Percentiles rank a stretch among this genome's conserved stretches.
These are phyloP conservation scores for Dioscorea zingiberensis DNA, from an alignment of 106 monocot genomes.

Conservation along the genomic window DNA sequence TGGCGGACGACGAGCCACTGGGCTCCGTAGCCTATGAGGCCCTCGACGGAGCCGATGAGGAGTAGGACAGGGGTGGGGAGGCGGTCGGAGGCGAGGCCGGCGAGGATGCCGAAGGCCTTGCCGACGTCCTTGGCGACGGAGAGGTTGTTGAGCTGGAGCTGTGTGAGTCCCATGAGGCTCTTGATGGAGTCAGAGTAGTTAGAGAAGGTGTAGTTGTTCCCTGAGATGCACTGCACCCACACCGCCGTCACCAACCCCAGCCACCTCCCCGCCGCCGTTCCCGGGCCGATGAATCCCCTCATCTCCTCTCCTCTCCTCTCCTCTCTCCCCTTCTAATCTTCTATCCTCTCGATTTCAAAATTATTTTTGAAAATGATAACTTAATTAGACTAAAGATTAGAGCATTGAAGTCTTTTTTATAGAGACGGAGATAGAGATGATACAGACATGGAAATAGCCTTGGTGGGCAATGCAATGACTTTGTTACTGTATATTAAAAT, in stretches of 20 bases:
- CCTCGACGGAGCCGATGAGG: conserved; percentile 78
- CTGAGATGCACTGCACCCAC: conserved; percentile 91
- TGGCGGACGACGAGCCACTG: conserved; percentile 79
- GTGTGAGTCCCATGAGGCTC: conserved; percentile 68
- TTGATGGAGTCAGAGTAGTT: conserved; percentile 84
- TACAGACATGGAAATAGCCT: too few species aligned
- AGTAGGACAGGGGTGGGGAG: conserved; percentile 57
- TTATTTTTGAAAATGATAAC: too few species aligned
- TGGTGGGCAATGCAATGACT: too few species aligned
- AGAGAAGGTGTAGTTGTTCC: conserved; percentile 95
- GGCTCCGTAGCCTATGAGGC: conserved; percentile 68
- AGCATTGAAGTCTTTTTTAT: too few species aligned
- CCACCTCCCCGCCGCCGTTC: conserved; percentile 46
- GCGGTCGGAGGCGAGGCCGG: conserved; percentile 81
- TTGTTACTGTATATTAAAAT: too few species aligned
- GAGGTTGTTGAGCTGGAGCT: conserved; percentile 70
- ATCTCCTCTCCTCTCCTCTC: too few species aligned
- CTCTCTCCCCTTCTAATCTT: too few species aligned
- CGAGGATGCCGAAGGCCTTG: conserved; percentile 83
- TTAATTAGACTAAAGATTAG: too few species aligned
- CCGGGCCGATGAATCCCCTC: not conserved
- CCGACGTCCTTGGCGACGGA: conserved; percentile 92
- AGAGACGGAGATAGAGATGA: too few species aligned
- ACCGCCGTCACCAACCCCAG: conserved; percentile 83
- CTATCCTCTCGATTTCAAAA: too few species aligned